Percentiles rank a stretch among this genome's conserved stretches.
phyloP scores from a whole-genome alignment of 495 filamentous ascomycete species.

The Penicillium herquei region DNA sequence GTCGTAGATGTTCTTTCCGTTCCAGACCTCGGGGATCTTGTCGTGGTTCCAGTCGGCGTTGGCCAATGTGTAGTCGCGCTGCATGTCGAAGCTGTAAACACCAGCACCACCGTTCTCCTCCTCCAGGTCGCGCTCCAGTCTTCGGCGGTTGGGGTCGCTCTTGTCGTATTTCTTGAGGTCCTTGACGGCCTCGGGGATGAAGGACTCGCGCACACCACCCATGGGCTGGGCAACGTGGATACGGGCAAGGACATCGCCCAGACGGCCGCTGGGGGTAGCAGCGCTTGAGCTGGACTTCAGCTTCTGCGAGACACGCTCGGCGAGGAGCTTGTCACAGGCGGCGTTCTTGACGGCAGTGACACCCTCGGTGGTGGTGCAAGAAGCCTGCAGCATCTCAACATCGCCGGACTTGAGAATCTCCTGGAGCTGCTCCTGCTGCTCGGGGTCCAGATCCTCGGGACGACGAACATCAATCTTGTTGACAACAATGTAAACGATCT shows the following conservation, averaged over 20 bases:
- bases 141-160: constrained; percentile 75
- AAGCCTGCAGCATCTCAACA: constrained; percentile 86
- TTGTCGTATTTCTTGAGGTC: constrained; percentile 83
- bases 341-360: constrained; percentile 92
- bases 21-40: constrained; percentile 86
- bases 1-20: constrained; percentile 95
- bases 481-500: constrained; percentile 91
- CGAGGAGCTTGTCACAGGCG: constrained; percentile 89
- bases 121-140: constrained; percentile 82
- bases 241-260: constrained; percentile 84
- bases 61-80: constrained; percentile 79
- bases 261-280: constrained; percentile 69
- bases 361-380: constrained; percentile 92
- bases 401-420: constrained; percentile 77
- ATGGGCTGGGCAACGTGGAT: constrained; percentile 95
- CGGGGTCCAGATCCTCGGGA: constrained; percentile 83
- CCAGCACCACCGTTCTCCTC: constrained; percentile 91
- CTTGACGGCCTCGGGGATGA: constrained; percentile 84
- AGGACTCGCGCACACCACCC: constrained; percentile 76
- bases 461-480: constrained; percentile 95
- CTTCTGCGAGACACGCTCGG: constrained; percentile 90
- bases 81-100: constrained; percentile 90
- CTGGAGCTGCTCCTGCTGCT: constrained; percentile 74
- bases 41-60: constrained; percentile 93
- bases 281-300: constrained; percentile 81